These are phyloP conservation scores for Saccharomyces kudriavzevii DNA, from an alignment of 805 yeast species.

Conservation along the genomic window DNA sequence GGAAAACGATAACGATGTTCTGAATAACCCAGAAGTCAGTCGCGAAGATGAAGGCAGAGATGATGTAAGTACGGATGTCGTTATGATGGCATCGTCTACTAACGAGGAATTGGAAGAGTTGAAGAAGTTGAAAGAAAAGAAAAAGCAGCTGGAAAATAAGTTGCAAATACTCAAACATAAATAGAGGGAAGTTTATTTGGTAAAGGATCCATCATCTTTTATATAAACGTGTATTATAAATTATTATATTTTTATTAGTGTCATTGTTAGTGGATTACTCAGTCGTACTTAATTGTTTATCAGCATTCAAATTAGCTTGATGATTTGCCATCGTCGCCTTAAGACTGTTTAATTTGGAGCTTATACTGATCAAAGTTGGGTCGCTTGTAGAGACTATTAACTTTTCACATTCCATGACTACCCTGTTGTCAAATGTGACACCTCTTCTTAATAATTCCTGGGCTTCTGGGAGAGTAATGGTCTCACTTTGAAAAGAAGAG, in stretches of 20 bases:
- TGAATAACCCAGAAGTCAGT: slow-evolving; percentile 1
- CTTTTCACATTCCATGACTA: slow-evolving; percentile 54
- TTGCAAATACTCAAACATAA: slow-evolving; percentile 3
- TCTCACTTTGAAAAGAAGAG: slow-evolving; percentile 29
- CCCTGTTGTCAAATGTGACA: slow-evolving; percentile 49
- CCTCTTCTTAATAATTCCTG: slow-evolving; percentile 54
- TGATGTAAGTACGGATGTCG: slow-evolving; percentile 20
- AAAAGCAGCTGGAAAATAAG: slow-evolving; percentile 13
- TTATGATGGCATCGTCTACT: slow-evolving; percentile 28
- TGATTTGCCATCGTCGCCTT: not conserved
- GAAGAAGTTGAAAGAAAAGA: slow-evolving; percentile 18
- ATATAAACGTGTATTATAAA: not conserved
- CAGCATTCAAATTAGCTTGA: not conserved
- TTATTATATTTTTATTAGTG: not conserved
- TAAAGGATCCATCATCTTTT: not conserved
- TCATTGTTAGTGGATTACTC: not conserved
- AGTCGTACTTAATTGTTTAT: not conserved
- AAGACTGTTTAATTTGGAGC: slow-evolving; percentile 45
- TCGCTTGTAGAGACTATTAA: slow-evolving; percentile 58
- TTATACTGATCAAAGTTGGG: slow-evolving; percentile 54
- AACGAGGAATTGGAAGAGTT: slow-evolving; percentile 26
- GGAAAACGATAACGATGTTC: slow-evolving; percentile 2
- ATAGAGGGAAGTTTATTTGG: not conserved
- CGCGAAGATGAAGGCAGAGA: slow-evolving; percentile 5
- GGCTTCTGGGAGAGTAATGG: slow-evolving; percentile 32